Percentiles rank a stretch among this genome's conserved stretches.
Evolutionary conservation across 371 early-diverging fungal genomes (phyloP).

Genomic region (Circinella minor): DNA sequence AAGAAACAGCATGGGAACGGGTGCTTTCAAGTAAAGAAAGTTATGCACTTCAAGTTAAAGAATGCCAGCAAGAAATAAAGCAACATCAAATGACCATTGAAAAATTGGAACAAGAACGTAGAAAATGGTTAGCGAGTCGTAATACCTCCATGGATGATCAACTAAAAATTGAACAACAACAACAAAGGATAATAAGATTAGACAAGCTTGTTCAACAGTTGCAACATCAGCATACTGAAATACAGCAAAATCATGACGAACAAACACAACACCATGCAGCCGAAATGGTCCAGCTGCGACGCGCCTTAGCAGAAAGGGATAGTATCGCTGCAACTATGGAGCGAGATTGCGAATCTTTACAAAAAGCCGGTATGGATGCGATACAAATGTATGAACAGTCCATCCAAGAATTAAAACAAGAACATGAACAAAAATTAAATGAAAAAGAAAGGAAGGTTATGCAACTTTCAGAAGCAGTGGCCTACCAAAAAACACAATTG

Average conservation of each 20-base stretch:
- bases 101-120: constrained; percentile 11
- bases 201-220: constrained; percentile 24
- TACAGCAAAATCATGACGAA: constrained; percentile 16
- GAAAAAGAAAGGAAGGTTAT: constrained; percentile 16
- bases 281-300: constrained; percentile 26
- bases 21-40: constrained; percentile 46
- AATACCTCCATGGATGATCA: constrained; percentile 10
- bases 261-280: constrained; percentile 30
- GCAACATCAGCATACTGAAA: constrained; percentile 15
- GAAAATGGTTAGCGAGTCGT: neutral
- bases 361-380: constrained; percentile 31
- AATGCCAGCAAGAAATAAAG: constrained; percentile 32
- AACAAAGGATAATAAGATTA: constrained; percentile 35
- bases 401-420: constrained; percentile 20
- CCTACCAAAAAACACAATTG: no score
- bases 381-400: constrained; percentile 34
- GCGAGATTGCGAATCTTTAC: constrained; percentile 41
- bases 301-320: constrained; percentile 34
- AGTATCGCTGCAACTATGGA: constrained; percentile 32
- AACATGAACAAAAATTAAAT: constrained; percentile 11
- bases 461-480: neutral
- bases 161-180: constrained; percentile 32
- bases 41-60: constrained; percentile 41
- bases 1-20: constrained; percentile 45
- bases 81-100: constrained; percentile 23